Conservation (phyloP, 106 monocot genomes). For the Allium sativum region DNA sequence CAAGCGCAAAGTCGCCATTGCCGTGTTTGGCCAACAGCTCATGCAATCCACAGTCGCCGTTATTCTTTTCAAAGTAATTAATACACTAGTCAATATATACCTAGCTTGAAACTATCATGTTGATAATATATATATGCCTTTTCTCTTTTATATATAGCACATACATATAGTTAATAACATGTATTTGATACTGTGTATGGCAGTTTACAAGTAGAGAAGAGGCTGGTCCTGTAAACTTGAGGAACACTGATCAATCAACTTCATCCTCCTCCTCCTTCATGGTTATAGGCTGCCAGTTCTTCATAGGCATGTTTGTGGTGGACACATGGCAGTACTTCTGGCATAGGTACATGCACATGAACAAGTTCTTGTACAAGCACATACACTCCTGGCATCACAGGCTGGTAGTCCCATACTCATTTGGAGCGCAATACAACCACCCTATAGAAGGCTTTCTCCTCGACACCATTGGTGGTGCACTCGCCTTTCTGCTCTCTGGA, state of each 20-base stretch:
- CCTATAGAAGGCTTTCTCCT: conserved; percentile 29
- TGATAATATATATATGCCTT: neutral
- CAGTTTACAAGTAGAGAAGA: neutral
- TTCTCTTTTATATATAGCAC: neutral
- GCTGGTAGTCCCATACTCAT: conserved; percentile 32
- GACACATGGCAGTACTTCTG: conserved; percentile 30
- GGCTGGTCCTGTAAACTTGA: neutral
- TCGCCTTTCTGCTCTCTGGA: conserved; percentile 22
- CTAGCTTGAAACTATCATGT: no score
- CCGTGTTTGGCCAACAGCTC: conserved; percentile 11
- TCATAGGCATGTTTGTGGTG: conserved; percentile 29
- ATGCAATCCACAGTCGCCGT: neutral
- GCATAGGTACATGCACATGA: conserved; percentile 37
- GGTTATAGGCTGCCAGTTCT: conserved; percentile 7
- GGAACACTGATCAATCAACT: no score
- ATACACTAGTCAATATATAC: neutral
- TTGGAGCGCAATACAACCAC: conserved; percentile 33
- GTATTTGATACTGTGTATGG: neutral
- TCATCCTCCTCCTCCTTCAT: neutral
- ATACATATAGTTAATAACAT: neutral
- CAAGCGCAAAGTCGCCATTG: conserved; percentile 10
- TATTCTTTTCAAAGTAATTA: conserved; percentile 1
- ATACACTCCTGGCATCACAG: conserved; percentile 43
- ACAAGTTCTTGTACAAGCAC: conserved; percentile 25
- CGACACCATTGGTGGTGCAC: conserved; percentile 22